Evolutionary conservation across 192 early-diverging fungal genomes (phyloP).

Genomic region (Diversispora epigaea): DNA sequence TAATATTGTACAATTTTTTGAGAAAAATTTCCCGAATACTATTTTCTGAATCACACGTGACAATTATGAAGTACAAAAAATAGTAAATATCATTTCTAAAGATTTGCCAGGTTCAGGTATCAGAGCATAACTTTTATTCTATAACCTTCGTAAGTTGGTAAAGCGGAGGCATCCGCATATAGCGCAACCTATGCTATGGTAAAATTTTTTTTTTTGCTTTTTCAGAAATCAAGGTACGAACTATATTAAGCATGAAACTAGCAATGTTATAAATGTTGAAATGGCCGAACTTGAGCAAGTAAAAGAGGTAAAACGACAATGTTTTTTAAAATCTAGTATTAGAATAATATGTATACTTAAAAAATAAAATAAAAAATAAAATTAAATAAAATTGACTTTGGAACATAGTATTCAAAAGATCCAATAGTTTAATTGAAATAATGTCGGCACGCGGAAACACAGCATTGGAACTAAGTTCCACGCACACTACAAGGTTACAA

Average conservation of each 20-base stretch:
- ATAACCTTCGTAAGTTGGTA: conserved; percentile 44
- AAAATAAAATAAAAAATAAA: no score
- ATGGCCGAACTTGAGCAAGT: conserved; percentile 34
- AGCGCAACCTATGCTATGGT: conserved; percentile 44
- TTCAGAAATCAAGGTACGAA: conserved; percentile 43
- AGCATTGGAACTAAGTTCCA: no score
- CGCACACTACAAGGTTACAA: no score
- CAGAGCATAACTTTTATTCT: neutral
- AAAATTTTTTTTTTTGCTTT: neutral
- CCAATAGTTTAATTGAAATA: no score
- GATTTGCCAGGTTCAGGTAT: neutral
- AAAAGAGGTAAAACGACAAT: conserved; percentile 11
- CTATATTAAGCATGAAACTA: conserved; percentile 34
- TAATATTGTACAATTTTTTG: no score
- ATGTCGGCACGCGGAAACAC: no score
- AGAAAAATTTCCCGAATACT: no score
- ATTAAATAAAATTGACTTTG: neutral
- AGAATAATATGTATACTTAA: neutral
- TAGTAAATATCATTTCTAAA: neutral
- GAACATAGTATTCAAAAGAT: conserved; percentile 49
- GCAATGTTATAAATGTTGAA: neutral
- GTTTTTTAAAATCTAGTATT: neutral
- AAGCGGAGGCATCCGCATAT: conserved; percentile 57
- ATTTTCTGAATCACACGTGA: no score
- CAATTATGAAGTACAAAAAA: no score